These are phyloP conservation scores for Hypomyces perniciosus DNA, from an alignment of 2,329 filamentous ascomycete species.

Conservation along the genomic window DNA sequence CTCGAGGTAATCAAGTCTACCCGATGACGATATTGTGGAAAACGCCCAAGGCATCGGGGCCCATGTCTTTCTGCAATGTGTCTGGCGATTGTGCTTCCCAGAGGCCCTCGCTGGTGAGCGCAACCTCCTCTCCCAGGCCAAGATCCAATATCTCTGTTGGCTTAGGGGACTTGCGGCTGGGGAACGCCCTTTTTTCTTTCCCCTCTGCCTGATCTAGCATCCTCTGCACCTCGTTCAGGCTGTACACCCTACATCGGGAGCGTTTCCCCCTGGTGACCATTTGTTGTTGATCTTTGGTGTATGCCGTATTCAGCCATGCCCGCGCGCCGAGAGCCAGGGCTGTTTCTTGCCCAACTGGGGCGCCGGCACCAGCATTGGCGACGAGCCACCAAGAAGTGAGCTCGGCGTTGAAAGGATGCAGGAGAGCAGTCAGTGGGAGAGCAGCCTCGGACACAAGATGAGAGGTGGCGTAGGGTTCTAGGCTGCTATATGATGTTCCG, in stretches of 20 bases:
- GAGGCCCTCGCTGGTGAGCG: conserved; percentile 35
- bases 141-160: conserved; percentile 38
- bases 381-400: conserved; percentile 58
- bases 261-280: conserved; percentile 37
- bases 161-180: neutral
- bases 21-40: neutral
- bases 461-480: conserved; percentile 50
- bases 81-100: conserved; percentile 14
- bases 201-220: conserved; percentile 19
- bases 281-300: conserved; percentile 54
- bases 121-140: conserved; percentile 36
- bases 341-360: conserved; percentile 51
- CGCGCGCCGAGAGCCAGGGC: conserved; percentile 47
- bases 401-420: conserved; percentile 58
- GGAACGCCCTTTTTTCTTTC: conserved; percentile 9
- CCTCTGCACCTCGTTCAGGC: conserved; percentile 36
- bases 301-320: conserved; percentile 44
- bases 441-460: conserved; percentile 52
- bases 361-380: conserved; percentile 52
- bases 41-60: neutral
- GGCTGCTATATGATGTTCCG: conserved; percentile 48
- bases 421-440: conserved; percentile 55
- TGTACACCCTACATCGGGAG: neutral
- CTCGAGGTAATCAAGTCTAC: neutral
- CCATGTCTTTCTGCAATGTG: neutral